These are phyloP conservation scores for Paralagenidium karlingii DNA, from an alignment of 352 stramenopile species.

Conservation along the genomic window DNA sequence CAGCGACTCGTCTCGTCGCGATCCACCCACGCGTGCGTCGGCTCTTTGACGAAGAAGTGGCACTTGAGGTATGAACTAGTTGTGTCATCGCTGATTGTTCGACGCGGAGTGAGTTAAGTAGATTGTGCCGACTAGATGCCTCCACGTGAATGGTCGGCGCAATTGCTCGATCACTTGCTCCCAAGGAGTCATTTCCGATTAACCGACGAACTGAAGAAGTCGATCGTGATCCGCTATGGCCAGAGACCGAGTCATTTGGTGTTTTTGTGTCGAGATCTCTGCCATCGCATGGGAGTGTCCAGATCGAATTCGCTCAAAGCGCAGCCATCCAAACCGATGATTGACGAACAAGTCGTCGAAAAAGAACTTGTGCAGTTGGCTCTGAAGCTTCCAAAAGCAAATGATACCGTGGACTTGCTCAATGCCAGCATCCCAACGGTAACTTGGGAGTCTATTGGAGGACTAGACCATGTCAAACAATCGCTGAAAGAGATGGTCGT, in stretches of 20 bases:
- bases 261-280: conserved; percentile 34
- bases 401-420: not conserved
- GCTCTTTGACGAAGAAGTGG: conserved; percentile 65
- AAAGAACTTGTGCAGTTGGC: not conserved
- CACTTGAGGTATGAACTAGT: conserved; percentile 32
- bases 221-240: conserved; percentile 55
- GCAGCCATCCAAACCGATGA: not conserved
- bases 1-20: conserved; percentile 29
- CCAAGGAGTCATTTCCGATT: conserved; percentile 45
- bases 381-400: not conserved
- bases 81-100: not conserved
- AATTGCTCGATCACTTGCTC: conserved; percentile 11
- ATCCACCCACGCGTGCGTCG: conserved; percentile 56
- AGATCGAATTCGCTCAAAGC: not conserved
- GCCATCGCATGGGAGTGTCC: too few relatives aligned
- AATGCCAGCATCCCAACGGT: conserved; percentile 26
- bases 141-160: not conserved
- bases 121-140: not conserved
- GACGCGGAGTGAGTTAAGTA: not conserved
- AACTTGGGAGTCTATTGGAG: conserved; percentile 64
- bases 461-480: conserved; percentile 56
- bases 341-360: not conserved
- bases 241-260: conserved; percentile 63
- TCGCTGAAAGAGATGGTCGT: conserved; percentile 74
- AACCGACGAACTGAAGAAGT: conserved; percentile 31